Percentiles rank a stretch among this genome's conserved stretches.
phyloP scores from a whole-genome alignment of 805 yeast genomes.

The Ogataea sp. region DNA sequence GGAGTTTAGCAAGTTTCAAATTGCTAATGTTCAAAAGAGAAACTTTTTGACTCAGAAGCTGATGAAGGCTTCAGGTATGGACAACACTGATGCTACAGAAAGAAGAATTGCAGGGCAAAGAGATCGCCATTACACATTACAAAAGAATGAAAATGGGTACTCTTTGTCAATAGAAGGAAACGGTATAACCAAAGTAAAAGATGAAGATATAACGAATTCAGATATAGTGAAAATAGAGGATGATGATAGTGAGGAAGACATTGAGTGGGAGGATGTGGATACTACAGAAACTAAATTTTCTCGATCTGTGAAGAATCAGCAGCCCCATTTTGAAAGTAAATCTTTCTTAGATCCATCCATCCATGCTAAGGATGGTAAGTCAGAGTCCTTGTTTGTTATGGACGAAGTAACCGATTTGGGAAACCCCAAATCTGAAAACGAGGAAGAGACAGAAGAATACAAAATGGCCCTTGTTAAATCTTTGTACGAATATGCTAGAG shows the following conservation, averaged over 20 bases:
- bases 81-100: slow-evolving; percentile 35
- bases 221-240: slow-evolving; percentile 7
- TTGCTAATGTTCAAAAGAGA: slow-evolving; percentile 85
- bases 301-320: slow-evolving; percentile 8
- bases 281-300: too few relatives aligned
- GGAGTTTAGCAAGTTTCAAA: slow-evolving; percentile 91
- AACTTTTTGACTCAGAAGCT: slow-evolving; percentile 83
- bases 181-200: neutral
- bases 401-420: too few relatives aligned
- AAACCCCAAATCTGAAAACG: too few relatives aligned
- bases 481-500: slow-evolving; percentile 22
- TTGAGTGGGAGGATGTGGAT: slow-evolving; percentile 71
- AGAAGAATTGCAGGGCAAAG: slow-evolving; percentile 78
- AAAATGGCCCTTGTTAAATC: slow-evolving; percentile 22
- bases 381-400: slow-evolving; percentile 11
- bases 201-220: neutral
- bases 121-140: slow-evolving; percentile 65
- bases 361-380: neutral
- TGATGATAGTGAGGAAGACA: slow-evolving; percentile 35
- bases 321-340: neutral
- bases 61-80: slow-evolving; percentile 79
- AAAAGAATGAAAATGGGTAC: slow-evolving; percentile 79
- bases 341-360: neutral
- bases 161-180: slow-evolving; percentile 47
- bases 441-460: slow-evolving; percentile 7